Evolutionary conservation across 2,329 filamentous ascomycete genomes (phyloP).

Genomic region (Colletotrichum plurivorum): DNA sequence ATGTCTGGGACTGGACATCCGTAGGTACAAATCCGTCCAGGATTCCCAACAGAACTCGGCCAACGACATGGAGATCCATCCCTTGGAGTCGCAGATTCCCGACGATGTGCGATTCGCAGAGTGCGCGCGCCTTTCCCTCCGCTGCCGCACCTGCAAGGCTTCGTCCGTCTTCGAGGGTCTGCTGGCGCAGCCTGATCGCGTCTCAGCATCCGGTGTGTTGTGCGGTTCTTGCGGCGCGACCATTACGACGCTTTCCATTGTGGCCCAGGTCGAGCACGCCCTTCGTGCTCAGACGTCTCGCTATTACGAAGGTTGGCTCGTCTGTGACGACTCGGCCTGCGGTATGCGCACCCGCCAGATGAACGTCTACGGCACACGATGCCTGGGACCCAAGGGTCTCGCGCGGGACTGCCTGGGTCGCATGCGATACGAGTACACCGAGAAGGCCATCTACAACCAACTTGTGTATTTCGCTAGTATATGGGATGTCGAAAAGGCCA

Average conservation of each 20-base stretch:
- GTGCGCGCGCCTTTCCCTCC: conserved; percentile 81
- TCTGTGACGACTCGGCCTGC: conserved; percentile 91
- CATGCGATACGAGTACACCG: conserved; percentile 90
- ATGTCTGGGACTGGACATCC: conserved; percentile 91
- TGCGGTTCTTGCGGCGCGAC: conserved; percentile 77
- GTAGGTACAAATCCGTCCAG: conserved; percentile 77
- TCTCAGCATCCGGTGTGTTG: conserved; percentile 81
- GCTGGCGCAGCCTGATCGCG: conserved; percentile 66
- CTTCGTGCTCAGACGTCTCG: conserved; percentile 82
- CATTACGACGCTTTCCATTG: conserved; percentile 79
- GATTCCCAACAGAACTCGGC: conserved; percentile 62
- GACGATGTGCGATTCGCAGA: conserved; percentile 91
- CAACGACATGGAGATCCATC: conserved; percentile 82
- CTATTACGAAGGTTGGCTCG: conserved; percentile 94
- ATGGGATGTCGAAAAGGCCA: conserved; percentile 91
- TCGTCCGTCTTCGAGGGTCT: conserved; percentile 84
- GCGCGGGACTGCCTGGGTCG: conserved; percentile 87
- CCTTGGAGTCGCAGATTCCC: conserved; percentile 93
- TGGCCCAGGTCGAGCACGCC: conserved; percentile 89
- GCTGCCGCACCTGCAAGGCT: conserved; percentile 85
- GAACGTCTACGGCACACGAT: conserved; percentile 91
- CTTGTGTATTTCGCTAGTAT: conserved; percentile 87
- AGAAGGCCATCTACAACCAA: conserved; percentile 96
- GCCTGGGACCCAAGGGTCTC: conserved; percentile 87
- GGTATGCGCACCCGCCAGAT: conserved; percentile 91